Evolutionary conservation across 768 basidiomycete genomes (phyloP), one percentile per base, ranked within the genome.

Genomic region (Porphyrellus cyaneotinctus): DNA sequence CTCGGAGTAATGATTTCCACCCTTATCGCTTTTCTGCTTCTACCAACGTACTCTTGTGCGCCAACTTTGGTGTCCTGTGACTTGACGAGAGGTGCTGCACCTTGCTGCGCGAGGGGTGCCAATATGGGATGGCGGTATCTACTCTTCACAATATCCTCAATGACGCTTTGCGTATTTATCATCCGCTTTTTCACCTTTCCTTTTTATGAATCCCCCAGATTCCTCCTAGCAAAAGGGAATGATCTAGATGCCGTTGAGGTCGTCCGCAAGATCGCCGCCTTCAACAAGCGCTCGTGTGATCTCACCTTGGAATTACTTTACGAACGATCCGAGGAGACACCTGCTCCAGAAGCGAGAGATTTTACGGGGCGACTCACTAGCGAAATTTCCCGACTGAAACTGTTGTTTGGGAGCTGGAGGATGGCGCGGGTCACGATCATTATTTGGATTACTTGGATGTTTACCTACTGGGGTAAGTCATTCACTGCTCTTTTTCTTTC

Each of bases 121-220:
- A 60, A 60, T 26, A 60, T 61, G 60, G 60, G 60, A 18, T 62
- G 60, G 60, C 53, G 57, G n/a, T 61, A 61, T 23, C 17, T 54
- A 1, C 26, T 54, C 26, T 61, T 60, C 45, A 31, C 56, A 4
- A 14, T 43, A 4, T 48, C 33, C 18, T 38, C 49, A 8, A 51
- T 61, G n/a, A 58, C 59, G 6, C 38, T 61, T 6, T 38, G 26
- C 4, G 18, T 61, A 7, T 61, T 58, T n/a, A 33, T 51, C 15
- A 0, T 61, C n/a, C 56, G 60, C 7, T 58, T 51, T 23, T 61
- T 61, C 28, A 20, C 61, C 2, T 61, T 61, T 20, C 53, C 59
- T 0, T 55, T 61, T 26, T 22, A 61, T 11, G 56, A 61, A 46
- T 53, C 56, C 6, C 60, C 60, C 1, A 49, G 30, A 30, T 61